Evolutionary conservation across 176 grass and related monocot genomes (phyloP), one percentile per base, ranked within the genome.

Genomic region (Elaeis guineensis): DNA sequence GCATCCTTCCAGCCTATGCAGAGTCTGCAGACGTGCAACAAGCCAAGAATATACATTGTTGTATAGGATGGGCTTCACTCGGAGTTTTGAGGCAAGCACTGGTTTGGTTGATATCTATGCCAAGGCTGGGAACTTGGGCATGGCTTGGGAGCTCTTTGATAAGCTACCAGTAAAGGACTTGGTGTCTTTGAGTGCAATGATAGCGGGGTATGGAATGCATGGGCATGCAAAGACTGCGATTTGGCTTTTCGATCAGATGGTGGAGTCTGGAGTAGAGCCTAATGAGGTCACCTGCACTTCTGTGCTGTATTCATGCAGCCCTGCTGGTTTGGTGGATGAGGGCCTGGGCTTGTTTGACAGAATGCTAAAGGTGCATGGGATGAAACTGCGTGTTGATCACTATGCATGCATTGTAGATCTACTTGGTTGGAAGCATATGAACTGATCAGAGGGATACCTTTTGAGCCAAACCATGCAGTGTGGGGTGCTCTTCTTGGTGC

Each of bases 401-500:
- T 86, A 79, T 66, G 62, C 21, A 11, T 86, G 72, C 19, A 44
- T 82, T 22, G 69, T 80, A 19, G 87, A 82, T 70, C 84, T 86
- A 77, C 79, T 90, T 28, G 79, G 87, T 1, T 72, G 76, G 82
- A 90, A 73, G 87, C 76, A 0, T 74, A 82, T 16, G 5, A 17
- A 19, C 61, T 86, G 54, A 90, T 90, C 35, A 44, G 35, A 44
- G 35, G 35, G 35, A 44, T 83, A 79, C 69, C 87, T 59, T 83
- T 80, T 20, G 50, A 86, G 57, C 72, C 56, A 0, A 82, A 59
- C 6, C 18, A 74, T 44, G 72, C 76, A 0, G 53, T 79, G 5
- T 90, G 87, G 87, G 76, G 69, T 58, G 20, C 53, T 74, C 75
- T 90, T 26, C 72, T 90, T 1, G 79, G 87, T 64, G 82, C 82